Percentiles rank a stretch among this genome's conserved stretches.
phyloP scores from a whole-genome alignment of 306 rosid genomes.

The Vicia villosa region DNA sequence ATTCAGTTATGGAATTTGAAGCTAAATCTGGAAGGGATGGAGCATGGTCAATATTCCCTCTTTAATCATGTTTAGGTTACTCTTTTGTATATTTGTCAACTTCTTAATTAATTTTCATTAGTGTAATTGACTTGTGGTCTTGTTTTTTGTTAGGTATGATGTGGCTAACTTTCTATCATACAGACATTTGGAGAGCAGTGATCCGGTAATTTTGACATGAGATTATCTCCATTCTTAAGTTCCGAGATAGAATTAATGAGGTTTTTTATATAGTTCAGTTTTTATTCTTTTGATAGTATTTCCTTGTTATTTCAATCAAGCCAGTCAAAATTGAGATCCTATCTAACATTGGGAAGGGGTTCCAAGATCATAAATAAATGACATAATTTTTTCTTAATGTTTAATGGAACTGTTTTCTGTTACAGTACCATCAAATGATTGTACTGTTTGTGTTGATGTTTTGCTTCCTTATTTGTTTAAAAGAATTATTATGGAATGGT shows the following conservation, averaged over 20 bases:
- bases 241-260: conserved; percentile 10
- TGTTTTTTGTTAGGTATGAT: conserved; percentile 70
- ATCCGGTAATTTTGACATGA: conserved; percentile 72
- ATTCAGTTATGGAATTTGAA: conserved; percentile 78
- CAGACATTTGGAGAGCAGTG: conserved; percentile 78
- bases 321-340: conserved; percentile 6
- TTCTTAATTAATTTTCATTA: conserved; percentile 17
- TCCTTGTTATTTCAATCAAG: conserved; percentile 23
- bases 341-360: background rate
- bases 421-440: background rate
- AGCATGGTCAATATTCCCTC: conserved; percentile 80
- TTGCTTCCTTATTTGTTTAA: background rate
- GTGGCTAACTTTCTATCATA: conserved; percentile 83
- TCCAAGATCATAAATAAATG: background rate
- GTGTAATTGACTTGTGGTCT: conserved; percentile 32
- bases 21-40: conserved; percentile 99
- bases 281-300: background rate
- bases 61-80: conserved; percentile 37
- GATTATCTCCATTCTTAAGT: conserved; percentile 30
- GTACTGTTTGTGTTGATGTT: background rate
- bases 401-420: background rate
- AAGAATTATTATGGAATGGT: background rate
- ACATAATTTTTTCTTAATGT: conserved; percentile 1
- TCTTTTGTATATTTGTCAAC: conserved; percentile 22
- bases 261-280: conserved; percentile 30